Evolutionary conservation across 1,139 yeast species (phyloP), one percentile per base, ranked within the genome.

Genomic region (Spathaspora sp.): DNA sequence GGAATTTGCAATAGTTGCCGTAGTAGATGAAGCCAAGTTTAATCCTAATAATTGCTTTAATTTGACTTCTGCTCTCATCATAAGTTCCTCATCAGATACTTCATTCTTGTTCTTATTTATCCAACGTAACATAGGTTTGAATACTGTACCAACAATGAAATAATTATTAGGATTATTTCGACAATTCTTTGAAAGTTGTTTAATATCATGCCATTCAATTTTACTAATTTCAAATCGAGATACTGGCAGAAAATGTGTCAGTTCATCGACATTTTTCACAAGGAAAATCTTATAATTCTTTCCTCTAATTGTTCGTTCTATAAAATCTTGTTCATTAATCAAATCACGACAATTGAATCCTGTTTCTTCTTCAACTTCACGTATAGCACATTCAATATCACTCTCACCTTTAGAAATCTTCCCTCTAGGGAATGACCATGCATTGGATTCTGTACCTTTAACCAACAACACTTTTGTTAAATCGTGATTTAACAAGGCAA

Each of bases 361-460:
- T n/a, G 91, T 93, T 64, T 95, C 99, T 68, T 95, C 99, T 52
- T 78, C 80, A 18, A 89, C 93, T 64, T 95, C 99, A 60, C 99
- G 79, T n/a, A 89, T 69, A 4, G 98, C 97, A 71, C 99, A 95
- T 46, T 80, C 83, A n/a, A 82, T 77, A 64, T 95, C 99, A 7
- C 84, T 74, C 67, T 95, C 99, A 59, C 84, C 96, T 62, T 93
- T 91, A 37, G 96, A 88, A 48, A 95, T 95, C 66, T 95, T 95
- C 7, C 99, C 99, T 63, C 97, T 76, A 4, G 99, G 99, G 59
- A 95, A 95, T 5, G 97, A 89, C 99, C 99, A 95, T 10, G 85
- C 67, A 37, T 73, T 72, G n/a, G 91, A 80, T 55, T 89, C 95
- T 49, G 85, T 84, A 2, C 97, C 98, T 60, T 89, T 84, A 3